Conservation (phyloP, 805 yeast genomes). For the Candida saitoana region DNA sequence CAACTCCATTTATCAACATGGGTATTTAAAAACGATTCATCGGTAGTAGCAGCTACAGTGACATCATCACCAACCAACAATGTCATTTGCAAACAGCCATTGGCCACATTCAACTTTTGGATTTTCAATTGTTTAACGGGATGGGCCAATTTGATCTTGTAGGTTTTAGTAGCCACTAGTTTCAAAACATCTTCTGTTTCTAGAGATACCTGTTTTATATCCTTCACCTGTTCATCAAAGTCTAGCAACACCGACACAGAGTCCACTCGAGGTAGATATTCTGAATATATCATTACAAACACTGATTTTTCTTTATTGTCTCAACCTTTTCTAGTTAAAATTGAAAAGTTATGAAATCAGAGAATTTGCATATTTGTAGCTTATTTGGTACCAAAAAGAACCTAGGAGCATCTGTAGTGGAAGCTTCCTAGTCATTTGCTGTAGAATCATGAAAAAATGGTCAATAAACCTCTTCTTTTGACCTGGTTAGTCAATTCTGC, state of each 20-base stretch:
- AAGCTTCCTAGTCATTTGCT: too few relatives aligned
- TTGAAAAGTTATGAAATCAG: not conserved
- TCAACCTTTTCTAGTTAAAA: not conserved
- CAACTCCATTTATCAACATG: conserved; percentile 39
- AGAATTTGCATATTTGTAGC: not conserved
- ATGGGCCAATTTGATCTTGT: not conserved
- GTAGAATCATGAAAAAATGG: too few relatives aligned
- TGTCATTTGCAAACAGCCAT: not conserved
- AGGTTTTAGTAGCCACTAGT: not conserved
- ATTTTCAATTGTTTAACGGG: not conserved
- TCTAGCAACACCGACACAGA: conserved; percentile 10
- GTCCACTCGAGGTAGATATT: conserved; percentile 5
- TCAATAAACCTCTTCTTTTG: too few relatives aligned
- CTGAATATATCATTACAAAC: conserved; percentile 3
- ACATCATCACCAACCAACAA: conserved; percentile 1
- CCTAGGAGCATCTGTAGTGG: not conserved
- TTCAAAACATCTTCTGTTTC: not conserved
- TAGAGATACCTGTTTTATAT: conserved; percentile 6
- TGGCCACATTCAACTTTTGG: not conserved
- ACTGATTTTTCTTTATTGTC: not conserved
- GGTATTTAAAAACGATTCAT: conserved; percentile 5
- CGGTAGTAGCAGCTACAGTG: not conserved
- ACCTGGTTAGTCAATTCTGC: too few relatives aligned
- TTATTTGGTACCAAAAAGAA: not conserved
- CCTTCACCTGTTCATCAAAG: conserved; percentile 10